Evolutionary conservation across 371 early-diverging fungal species (phyloP).

Genomic region (Lichtheimia corymbifera): DNA sequence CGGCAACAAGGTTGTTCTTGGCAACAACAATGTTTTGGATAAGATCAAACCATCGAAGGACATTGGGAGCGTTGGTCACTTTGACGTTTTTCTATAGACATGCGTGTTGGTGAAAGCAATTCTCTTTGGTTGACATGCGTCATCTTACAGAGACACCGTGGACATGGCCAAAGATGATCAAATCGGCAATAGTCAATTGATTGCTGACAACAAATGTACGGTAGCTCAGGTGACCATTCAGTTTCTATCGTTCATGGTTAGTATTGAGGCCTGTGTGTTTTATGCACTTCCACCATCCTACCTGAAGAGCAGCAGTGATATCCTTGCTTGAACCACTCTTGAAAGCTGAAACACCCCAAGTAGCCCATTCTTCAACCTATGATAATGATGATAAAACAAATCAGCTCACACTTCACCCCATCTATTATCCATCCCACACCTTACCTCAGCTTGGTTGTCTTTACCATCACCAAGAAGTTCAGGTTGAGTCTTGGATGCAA

Average conservation of each 20-base stretch:
- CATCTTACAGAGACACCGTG: slow-evolving; percentile 59
- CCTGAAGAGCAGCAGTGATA: slow-evolving; percentile 38
- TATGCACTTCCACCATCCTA: slow-evolving; percentile 7
- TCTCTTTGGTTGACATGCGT: slow-evolving; percentile 24
- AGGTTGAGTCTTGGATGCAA: slow-evolving; percentile 51
- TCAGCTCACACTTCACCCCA: slow-evolving; percentile 10
- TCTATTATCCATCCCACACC: background rate
- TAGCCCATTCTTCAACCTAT: slow-evolving; percentile 55
- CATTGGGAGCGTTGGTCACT: slow-evolving; percentile 48
- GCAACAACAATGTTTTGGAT: slow-evolving; percentile 65
- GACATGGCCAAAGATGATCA: slow-evolving; percentile 70
- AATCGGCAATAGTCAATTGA: slow-evolving; percentile 67
- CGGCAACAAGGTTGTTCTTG: slow-evolving; percentile 44
- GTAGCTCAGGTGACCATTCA: slow-evolving; percentile 66
- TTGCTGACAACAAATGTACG: slow-evolving; percentile 70
- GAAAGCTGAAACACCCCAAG: slow-evolving; percentile 35
- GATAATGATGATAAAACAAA: slow-evolving; percentile 19
- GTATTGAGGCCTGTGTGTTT: background rate
- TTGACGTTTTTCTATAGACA: slow-evolving; percentile 40
- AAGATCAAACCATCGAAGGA: slow-evolving; percentile 80
- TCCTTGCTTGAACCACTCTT: slow-evolving; percentile 41
- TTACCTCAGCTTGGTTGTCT: slow-evolving; percentile 57
- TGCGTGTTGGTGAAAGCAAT: slow-evolving; percentile 1
- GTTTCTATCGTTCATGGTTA: slow-evolving; percentile 28
- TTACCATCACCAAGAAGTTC: slow-evolving; percentile 56